Conservation (phyloP, 352 stramenopile species). For the Halophytophthora batemanensis region DNA sequence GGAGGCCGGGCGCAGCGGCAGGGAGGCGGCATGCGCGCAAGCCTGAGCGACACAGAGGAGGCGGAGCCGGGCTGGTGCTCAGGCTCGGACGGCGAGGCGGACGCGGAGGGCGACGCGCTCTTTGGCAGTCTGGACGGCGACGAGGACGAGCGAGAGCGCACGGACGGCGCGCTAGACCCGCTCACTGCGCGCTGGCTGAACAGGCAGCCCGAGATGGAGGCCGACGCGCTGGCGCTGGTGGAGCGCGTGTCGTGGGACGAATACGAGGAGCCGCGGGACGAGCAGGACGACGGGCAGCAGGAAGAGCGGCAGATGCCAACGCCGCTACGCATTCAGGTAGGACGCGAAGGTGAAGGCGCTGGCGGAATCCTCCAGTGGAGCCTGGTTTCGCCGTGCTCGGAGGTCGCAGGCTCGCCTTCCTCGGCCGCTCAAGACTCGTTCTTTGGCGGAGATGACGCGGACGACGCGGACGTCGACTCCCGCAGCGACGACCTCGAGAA, state of each 20-base stretch:
- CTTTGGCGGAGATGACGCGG: conserved; percentile 8
- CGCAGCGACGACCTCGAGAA: neutral
- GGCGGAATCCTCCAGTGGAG: conserved; percentile 24
- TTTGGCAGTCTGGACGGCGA: conserved; percentile 13
- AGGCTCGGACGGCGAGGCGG: conserved; percentile 6
- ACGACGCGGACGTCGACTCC: conserved; percentile 7
- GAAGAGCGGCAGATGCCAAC: conserved; percentile 6
- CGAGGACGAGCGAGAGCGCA: neutral
- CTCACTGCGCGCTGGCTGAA: conserved; percentile 8
- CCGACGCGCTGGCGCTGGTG: conserved; percentile 11
- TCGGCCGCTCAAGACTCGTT: neutral
- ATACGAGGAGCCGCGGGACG: conserved; percentile 12
- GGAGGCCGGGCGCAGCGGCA: neutral
- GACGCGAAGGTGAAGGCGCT: neutral
- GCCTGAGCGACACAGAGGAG: conserved; percentile 5
- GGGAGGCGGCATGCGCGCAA: neutral
- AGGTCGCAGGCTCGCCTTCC: neutral
- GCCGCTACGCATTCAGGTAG: conserved; percentile 13
- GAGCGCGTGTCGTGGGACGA: conserved; percentile 29
- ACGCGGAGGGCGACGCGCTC: conserved; percentile 18
- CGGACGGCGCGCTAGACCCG: conserved; percentile 6
- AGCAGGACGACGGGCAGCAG: conserved; percentile 4
- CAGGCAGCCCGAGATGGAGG: conserved; percentile 6
- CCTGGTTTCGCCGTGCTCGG: conserved; percentile 58
- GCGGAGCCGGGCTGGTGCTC: conserved; percentile 12